Percentiles rank a stretch among this genome's conserved stretches.
Evolutionary conservation across 257 asterid species (phyloP).

Genomic region (Solanum medicagineum): DNA sequence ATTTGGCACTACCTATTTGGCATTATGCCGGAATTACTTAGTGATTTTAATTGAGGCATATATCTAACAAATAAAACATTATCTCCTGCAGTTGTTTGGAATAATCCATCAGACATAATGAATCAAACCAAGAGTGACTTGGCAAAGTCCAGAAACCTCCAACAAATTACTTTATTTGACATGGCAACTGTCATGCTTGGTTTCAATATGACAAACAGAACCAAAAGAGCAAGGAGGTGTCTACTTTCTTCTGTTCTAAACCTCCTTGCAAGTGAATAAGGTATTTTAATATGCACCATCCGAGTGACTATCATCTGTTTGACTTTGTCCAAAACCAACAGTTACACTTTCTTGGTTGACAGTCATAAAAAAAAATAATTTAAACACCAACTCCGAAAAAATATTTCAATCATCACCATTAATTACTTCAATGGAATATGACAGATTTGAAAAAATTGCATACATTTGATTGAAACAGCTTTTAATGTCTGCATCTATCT

Average conservation of each 20-base stretch:
- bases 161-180: not conserved
- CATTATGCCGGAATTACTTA: not conserved
- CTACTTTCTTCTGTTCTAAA: not conserved
- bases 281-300: not conserved
- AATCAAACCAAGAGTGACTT: not conserved
- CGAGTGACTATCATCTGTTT: not conserved
- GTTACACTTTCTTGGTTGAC: not conserved
- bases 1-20: not conserved
- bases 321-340: not conserved
- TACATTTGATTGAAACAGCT: not conserved
- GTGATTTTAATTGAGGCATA: not conserved
- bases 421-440: not conserved
- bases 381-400: not conserved
- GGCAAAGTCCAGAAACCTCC: not conserved
- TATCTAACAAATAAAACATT: not conserved
- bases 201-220: not conserved
- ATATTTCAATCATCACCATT: not conserved
- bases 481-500: not conserved
- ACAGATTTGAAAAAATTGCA: not conserved
- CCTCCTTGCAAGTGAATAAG: not conserved
- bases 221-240: not conserved
- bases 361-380: not conserved
- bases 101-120: not conserved
- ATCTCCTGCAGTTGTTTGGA: not conserved
- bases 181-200: not conserved